Evolutionary conservation across 495 filamentous ascomycete species (phyloP).

Genomic region (Apiosordaria backusii): DNA sequence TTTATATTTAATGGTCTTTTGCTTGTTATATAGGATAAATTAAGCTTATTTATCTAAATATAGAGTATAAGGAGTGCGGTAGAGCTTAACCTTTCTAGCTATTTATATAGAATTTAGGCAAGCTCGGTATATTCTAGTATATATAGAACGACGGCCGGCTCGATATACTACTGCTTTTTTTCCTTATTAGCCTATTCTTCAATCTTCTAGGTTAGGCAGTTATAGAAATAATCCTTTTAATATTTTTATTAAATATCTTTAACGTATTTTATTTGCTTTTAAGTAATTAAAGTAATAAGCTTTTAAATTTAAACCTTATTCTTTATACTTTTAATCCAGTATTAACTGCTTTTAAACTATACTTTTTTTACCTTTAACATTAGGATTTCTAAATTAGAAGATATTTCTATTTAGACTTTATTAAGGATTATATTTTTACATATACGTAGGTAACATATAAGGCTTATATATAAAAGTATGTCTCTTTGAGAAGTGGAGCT

Average conservation of each 20-base stretch:
- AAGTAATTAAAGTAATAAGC: slow-evolving; percentile 13
- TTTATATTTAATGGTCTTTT: too few relatives aligned
- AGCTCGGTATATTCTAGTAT: slow-evolving; percentile 9
- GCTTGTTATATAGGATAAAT: too few relatives aligned
- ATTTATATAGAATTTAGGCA: slow-evolving; percentile 11
- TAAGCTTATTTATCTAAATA: too few relatives aligned
- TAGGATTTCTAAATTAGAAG: slow-evolving; percentile 23
- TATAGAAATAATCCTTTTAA: slow-evolving; percentile 26
- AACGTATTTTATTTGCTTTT: slow-evolving; percentile 15
- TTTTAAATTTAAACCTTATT: slow-evolving; percentile 16
- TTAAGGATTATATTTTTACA: slow-evolving; percentile 22
- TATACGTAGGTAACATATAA: slow-evolving; percentile 26
- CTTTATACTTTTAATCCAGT: slow-evolving; percentile 18
- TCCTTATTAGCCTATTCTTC: slow-evolving; percentile 9
- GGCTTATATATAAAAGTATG: slow-evolving; percentile 25
- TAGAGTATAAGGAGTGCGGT: too few relatives aligned
- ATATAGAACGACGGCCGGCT: slow-evolving; percentile 4
- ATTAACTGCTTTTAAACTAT: slow-evolving; percentile 23
- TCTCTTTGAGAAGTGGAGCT: too few relatives aligned
- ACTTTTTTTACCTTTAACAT: slow-evolving; percentile 22
- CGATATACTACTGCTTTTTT: slow-evolving; percentile 15
- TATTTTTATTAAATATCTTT: slow-evolving; percentile 19
- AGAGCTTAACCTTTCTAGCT: too few relatives aligned
- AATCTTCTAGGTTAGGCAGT: slow-evolving; percentile 31
- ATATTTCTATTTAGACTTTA: slow-evolving; percentile 20